Base-by-base conservation (phyloP, 768 basidiomycete genomes). In the Psilocybe tampanensis region DNA sequence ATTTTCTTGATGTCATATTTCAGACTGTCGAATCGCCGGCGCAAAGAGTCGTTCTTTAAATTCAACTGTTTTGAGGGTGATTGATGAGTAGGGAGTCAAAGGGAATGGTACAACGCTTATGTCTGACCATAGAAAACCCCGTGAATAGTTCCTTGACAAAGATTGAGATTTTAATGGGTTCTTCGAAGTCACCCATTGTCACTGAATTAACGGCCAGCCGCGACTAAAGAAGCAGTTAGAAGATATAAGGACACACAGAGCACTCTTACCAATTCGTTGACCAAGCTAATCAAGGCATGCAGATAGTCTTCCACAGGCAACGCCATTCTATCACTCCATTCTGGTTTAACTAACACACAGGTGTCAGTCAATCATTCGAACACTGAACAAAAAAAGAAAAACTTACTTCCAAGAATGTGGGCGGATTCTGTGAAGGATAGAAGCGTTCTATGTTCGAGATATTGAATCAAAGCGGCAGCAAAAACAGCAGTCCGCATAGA, bases 1-100 rank as follows among this genome's bases (percentile, higher is more conserved):
- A 94, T 89, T 65, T 92, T 92, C 70, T 92, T 92, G 59, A 94
- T 82, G 67, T 92, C 92, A 60, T 93, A 94, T 66, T 94, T 93
- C 32, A 93, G 74, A 60, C 88, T 84, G 66, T 93, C 91, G 66
- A 89, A 94, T 52, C 90, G 75, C 57, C 89, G 81, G 3, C 91
- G 85, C 17, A 94, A 73, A 0, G 76, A 66, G 64, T 93, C 92
- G 55, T 93, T 93, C 67, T 93, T 93, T 18, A 94, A 75, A 64
- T 92, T 94, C 13, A 94, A 77, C 91, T 91, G 60, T 17, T 21
- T 36, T 12, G 18, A 32, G 12, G 3, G 41, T 13, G 2, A 22
- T 44, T 13, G 2, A 22, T 44, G 42, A 45, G 7, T 45, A 44
- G 29, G 41, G 47, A 54, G 24, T 56, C 5, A 58, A 15, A 24